Evolutionary conservation across 2,329 filamentous ascomycete species (phyloP).

Genomic region (Apiospora aurea): DNA sequence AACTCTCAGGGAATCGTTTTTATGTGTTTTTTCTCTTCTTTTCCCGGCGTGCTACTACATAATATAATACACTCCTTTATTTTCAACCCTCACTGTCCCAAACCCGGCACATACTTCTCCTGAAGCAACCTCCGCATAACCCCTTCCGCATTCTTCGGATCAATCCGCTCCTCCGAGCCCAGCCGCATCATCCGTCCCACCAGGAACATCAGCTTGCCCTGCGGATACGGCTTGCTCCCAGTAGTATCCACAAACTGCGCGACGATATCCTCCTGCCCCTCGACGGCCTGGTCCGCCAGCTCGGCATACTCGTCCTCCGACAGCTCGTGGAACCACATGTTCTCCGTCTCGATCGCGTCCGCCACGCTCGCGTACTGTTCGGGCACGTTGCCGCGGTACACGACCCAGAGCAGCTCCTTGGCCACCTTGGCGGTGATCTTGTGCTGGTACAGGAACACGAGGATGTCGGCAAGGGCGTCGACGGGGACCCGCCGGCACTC

Average conservation of each 20-base stretch:
- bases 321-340: slow-evolving; percentile 64
- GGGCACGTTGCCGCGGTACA: slow-evolving; percentile 56
- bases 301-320: slow-evolving; percentile 53
- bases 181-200: slow-evolving; percentile 65
- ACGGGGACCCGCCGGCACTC: slow-evolving; percentile 56
- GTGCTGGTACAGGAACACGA: slow-evolving; percentile 54
- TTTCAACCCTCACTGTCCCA: background rate
- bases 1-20: background rate
- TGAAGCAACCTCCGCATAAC: slow-evolving; percentile 49
- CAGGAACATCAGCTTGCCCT: slow-evolving; percentile 67
- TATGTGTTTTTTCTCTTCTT: too few relatives aligned
- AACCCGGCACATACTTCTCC: slow-evolving; percentile 35
- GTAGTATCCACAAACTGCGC: slow-evolving; percentile 50
- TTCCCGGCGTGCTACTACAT: background rate
- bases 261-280: slow-evolving; percentile 55
- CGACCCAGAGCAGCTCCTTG: slow-evolving; percentile 62
- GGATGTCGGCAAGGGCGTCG: slow-evolving; percentile 56
- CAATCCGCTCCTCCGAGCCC: slow-evolving; percentile 61
- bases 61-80: background rate
- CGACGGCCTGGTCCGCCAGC: slow-evolving; percentile 53
- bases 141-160: slow-evolving; percentile 58
- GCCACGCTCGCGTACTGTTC: slow-evolving; percentile 47
- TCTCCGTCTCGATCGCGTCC: slow-evolving; percentile 52
- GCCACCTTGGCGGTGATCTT: slow-evolving; percentile 64
- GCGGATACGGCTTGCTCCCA: slow-evolving; percentile 51